Base-by-base conservation (phyloP, 2,329 filamentous ascomycete genomes). In the Stachybotrys chartarum region DNA sequence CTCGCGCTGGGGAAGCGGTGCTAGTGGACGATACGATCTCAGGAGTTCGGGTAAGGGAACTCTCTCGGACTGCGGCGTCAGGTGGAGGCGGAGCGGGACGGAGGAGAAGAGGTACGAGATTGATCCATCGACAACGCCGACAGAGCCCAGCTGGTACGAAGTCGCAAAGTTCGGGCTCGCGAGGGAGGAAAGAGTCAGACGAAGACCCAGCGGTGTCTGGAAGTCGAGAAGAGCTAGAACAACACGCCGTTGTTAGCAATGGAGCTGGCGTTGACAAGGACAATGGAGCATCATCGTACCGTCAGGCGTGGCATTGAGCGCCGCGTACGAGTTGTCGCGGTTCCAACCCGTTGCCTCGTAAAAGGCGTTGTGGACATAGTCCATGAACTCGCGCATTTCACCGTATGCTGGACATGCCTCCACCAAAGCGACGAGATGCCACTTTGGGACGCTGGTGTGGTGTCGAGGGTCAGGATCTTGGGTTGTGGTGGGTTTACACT, bases 101-200 rank as follows among this genome's bases (percentile, higher is more conserved):
- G 91, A 96, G 51, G 91, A 95, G 76, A 96, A 97, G 54, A 99
- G 83, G 73, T 97, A 99, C 14, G 92, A 96, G 56, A 99, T 83
- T n/a, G 91, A 96, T 69, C 94, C 94, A 74, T 97, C 93, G 53
- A 99, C 92, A 42, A 96, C 81, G 57, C 93, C 94, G 16, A 95
- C 82, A 47, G 87, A 95, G 58, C 91, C 91, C 49, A 99, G 83
- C 47, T 90, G 88, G 72, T 99, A 99, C 44, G 91, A 93, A 16
- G 92, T 96, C 30, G 92, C 93, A 65, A 97, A 97, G 70, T 96
- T 91, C 8, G 91, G 87, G 17, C 92, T 92, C 7, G 92, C 90
- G 32, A 99, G 86, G 7, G 94, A 95, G 7, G 93, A 96, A 56
- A 97, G 83, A 56, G 91, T 90, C 54, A 99, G 78, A 57, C 90